Evolutionary conservation across 352 stramenopile species (phyloP).

Genomic region (Phytophthora tubulina): DNA sequence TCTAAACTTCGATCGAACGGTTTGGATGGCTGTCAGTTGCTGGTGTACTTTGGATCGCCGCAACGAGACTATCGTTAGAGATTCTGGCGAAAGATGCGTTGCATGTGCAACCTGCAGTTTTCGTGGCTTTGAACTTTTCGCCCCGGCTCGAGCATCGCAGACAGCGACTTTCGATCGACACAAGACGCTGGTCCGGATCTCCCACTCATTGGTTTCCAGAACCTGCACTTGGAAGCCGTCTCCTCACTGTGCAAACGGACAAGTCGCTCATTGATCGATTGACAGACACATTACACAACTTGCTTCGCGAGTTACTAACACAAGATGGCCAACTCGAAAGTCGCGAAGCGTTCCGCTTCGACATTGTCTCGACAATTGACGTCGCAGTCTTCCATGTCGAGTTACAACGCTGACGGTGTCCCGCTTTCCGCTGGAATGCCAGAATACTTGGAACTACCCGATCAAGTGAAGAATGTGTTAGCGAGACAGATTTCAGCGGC

Average conservation of each 20-base stretch:
- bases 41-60: too few species aligned
- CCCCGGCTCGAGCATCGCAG: constrained; percentile 18
- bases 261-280: constrained; percentile 38
- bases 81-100: constrained; percentile 24
- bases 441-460: constrained; percentile 33
- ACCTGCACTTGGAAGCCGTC: neutral
- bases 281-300: constrained; percentile 7
- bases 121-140: constrained; percentile 11
- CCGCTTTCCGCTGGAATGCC: constrained; percentile 17
- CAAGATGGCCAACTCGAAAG: constrained; percentile 24
- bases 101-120: constrained; percentile 19
- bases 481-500: constrained; percentile 41
- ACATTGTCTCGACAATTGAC: constrained; percentile 18
- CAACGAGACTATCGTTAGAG: neutral
- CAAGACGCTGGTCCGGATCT: constrained; percentile 22
- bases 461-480: constrained; percentile 36
- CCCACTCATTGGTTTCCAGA: constrained; percentile 23
- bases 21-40: constrained; percentile 2
- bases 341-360: constrained; percentile 23
- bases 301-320: constrained; percentile 4
- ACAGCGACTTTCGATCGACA: constrained; percentile 27
- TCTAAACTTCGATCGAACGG: neutral
- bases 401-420: constrained; percentile 16
- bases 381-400: constrained; percentile 31
- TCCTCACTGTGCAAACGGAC: neutral